Base-by-base conservation (phyloP, 768 basidiomycete genomes). In the Scleroderma bovista region DNA sequence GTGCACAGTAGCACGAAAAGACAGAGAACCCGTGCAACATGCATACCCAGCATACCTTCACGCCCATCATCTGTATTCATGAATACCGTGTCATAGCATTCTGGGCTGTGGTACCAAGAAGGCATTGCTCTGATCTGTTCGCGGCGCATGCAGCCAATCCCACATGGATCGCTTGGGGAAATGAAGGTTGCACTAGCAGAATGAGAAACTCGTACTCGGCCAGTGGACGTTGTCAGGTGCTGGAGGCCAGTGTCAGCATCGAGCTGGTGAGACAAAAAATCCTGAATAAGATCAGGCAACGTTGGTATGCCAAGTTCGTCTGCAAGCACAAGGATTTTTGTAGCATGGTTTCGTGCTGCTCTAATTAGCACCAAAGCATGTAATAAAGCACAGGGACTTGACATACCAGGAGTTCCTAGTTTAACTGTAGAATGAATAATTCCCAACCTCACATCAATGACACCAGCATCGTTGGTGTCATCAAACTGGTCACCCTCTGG, bases 31-130 rank as follows among this genome's bases (percentile, higher is more conserved):
- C 57, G 50, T 2, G 60, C 66, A 8, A 65, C 54, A 3, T 53
- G 47, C 9, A 70, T 54, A 3, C 64, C 60, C 0, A 44, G 44
- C 45, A 69, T 65, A 3, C 66, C 63, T 15, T 51, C 41, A 13
- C 6, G 9, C 20, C 47, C 47, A 6, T 34, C 19, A 47, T 65
- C 58, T 7, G 46, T 43, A 12, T 42, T 57, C 2, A 68, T 41
- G 20, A 64, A 64, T 8, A 67, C 51, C 32, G 64, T 67, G 47
- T 74, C 69, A 45, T 61, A 54, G 1, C 62, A 48, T n/a, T 60
- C 39, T 19, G 52, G 36, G 1, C 57, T 61, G 8, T 53, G 53
- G n/a, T 56, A 55, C 69, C 70, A 73, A 1, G 50, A 50, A 15
- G 54, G 57, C 9, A 53, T 64, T 1, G 65, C 52, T 1, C 60